These are phyloP conservation scores for Inosperma sp. DNA, from an alignment of 768 basidiomycete species.

Conservation along the genomic window DNA sequence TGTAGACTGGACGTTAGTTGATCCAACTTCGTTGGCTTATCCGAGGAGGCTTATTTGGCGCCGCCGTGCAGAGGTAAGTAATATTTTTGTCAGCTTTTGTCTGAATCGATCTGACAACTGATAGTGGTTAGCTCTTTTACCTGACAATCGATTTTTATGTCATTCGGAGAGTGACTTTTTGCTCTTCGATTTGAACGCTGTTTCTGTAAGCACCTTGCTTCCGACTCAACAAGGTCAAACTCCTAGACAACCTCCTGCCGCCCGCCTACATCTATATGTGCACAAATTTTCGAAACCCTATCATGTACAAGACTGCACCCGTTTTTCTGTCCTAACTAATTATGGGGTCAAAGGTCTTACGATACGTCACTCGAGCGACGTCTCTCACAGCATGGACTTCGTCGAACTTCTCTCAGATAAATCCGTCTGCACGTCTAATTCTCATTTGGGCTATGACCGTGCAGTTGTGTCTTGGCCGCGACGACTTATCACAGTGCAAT, in stretches of 20 bases:
- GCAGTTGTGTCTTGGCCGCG: background rate
- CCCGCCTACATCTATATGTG: background rate
- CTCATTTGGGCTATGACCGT: background rate
- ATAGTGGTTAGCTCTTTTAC: background rate
- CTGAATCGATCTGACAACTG: no score
- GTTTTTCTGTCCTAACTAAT: background rate
- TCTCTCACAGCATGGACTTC: background rate
- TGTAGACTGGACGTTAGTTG: no score
- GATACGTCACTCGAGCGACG: background rate
- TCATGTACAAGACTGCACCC: background rate
- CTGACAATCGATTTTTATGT: background rate
- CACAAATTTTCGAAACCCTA: background rate
- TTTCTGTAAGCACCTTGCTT: background rate
- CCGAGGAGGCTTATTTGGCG: no score
- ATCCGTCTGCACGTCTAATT: fast-evolving
- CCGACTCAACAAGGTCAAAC: background rate
- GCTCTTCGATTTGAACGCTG: background rate
- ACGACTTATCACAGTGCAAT: background rate
- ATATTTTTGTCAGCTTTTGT: no score
- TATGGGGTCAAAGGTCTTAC: background rate
- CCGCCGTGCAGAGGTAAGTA: no score
- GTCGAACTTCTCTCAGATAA: background rate
- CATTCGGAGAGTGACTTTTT: background rate
- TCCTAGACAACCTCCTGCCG: background rate
- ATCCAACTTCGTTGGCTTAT: no score